Conservation (phyloP, 2,329 filamentous ascomycete genomes). For the Xylaria digitata region DNA sequence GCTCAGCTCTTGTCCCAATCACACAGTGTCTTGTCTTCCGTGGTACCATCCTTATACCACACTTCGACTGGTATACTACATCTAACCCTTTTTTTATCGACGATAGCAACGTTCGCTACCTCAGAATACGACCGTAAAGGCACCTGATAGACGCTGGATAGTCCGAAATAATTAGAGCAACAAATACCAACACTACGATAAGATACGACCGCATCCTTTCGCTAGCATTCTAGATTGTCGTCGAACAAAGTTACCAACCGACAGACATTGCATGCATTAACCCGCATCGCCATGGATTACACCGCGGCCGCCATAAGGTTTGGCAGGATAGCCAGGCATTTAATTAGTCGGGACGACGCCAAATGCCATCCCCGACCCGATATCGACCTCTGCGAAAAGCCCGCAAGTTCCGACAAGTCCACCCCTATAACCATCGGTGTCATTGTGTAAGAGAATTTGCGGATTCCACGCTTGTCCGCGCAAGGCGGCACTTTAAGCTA, state of each 20-base stretch:
- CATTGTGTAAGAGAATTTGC: constrained; percentile 41
- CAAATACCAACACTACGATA: background rate
- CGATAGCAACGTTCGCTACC: constrained; percentile 16
- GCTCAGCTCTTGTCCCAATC: constrained; percentile 14
- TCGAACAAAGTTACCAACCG: background rate
- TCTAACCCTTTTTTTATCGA: constrained; percentile 11
- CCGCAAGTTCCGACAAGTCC: constrained; percentile 35
- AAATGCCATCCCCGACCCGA: constrained; percentile 46
- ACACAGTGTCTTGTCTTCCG: background rate
- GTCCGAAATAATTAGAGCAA: background rate
- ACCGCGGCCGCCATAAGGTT: constrained; percentile 28
- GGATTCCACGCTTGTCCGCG: background rate
- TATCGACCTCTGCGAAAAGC: constrained; percentile 49
- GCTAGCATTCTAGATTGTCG: background rate
- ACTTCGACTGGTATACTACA: constrained; percentile 1
- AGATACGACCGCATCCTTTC: background rate
- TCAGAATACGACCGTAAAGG: background rate
- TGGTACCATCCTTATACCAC: constrained; percentile 8
- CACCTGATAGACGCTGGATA: background rate
- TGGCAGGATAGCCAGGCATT: constrained; percentile 38
- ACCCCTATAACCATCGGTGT: constrained; percentile 43
- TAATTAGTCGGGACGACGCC: constrained; percentile 37
- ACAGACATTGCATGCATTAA: background rate
- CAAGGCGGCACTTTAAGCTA: constrained; percentile 3
- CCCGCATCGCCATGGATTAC: constrained; percentile 34